A percentile compares a stretch with the other conserved stretches of the same genome.
phyloP scores from a whole-genome alignment of 768 basidiomycete genomes.

The Agaricus blazei region DNA sequence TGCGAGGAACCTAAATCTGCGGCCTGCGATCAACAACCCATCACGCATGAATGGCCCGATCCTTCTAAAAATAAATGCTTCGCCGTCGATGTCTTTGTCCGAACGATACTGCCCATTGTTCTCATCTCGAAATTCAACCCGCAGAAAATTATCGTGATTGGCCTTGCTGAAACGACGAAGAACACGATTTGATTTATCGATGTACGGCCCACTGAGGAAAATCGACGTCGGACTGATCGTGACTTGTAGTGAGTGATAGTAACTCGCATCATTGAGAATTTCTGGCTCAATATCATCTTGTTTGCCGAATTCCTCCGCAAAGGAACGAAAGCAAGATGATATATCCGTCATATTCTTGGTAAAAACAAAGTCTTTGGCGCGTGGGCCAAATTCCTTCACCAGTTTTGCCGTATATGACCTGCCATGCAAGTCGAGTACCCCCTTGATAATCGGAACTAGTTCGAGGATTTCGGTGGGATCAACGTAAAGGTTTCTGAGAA shows the following conservation, averaged over 20 bases:
- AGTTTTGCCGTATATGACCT: constrained; percentile 30
- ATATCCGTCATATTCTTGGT: constrained; percentile 18
- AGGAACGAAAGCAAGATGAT: constrained; percentile 26
- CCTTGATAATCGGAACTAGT: constrained; percentile 29
- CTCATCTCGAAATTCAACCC: constrained; percentile 63
- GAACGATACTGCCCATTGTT: constrained; percentile 45
- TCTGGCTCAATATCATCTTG: constrained; percentile 18
- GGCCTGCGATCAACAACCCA: constrained; percentile 48
- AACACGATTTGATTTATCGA: constrained; percentile 58
- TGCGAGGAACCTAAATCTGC: constrained; percentile 56
- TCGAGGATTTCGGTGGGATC: constrained; percentile 44
- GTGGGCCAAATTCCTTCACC: constrained; percentile 32
- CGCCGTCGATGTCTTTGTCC: constrained; percentile 51
- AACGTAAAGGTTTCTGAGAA: constrained; percentile 31
- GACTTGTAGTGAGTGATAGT: constrained; percentile 23
- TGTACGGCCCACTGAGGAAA: constrained; percentile 46
- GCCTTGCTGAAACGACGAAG: constrained; percentile 43
- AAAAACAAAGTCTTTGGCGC: constrained; percentile 18
- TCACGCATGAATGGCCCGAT: constrained; percentile 38
- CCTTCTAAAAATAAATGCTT: constrained; percentile 39
- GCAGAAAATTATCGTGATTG: constrained; percentile 51
- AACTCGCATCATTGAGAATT: constrained; percentile 22
- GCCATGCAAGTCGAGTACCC: constrained; percentile 24
- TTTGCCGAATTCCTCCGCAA: constrained; percentile 17
- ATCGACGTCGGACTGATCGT: constrained; percentile 52